Conservation (phyloP, 106 monocot species). For the Agapanthus africanus region DNA sequence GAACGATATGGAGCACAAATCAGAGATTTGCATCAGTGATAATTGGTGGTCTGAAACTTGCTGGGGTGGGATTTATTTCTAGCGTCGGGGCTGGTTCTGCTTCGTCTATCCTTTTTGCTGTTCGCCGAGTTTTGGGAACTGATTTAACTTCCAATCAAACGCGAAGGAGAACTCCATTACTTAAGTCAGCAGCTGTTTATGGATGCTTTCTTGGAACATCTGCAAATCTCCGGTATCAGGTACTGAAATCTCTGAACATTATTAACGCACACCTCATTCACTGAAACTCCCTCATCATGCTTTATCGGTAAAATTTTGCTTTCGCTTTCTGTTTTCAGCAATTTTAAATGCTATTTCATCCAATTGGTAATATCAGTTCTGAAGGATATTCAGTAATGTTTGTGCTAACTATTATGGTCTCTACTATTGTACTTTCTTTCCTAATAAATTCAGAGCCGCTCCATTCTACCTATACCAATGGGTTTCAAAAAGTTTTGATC, state of each 20-base stretch:
- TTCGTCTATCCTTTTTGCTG: constrained; percentile 45
- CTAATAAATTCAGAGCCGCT: too few relatives aligned
- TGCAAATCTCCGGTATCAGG: constrained; percentile 95
- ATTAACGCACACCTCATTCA: neutral
- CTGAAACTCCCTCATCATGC: neutral
- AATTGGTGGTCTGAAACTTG: constrained; percentile 80
- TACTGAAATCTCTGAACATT: constrained; percentile 15
- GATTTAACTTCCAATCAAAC: constrained; percentile 15
- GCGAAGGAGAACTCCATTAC: constrained; percentile 48
- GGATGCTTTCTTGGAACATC: constrained; percentile 83
- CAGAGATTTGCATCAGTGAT: constrained; percentile 81
- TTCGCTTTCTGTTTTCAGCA: neutral
- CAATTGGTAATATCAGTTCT: neutral
- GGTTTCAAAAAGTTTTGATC: too few relatives aligned
- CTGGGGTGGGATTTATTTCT: constrained; percentile 86
- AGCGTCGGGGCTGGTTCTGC: constrained; percentile 72
- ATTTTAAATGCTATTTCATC: neutral
- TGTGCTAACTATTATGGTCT: too few relatives aligned
- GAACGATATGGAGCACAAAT: constrained; percentile 61
- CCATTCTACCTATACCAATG: too few relatives aligned
- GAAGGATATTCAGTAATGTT: neutral
- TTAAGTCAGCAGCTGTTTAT: constrained; percentile 79
- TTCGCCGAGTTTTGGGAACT: constrained; percentile 41
- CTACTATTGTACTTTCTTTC: too few relatives aligned
- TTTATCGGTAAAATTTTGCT: neutral